Evolutionary conservation across 2,329 filamentous ascomycete genomes (phyloP), one percentile per base, ranked within the genome.

Genomic region (Trichoderma sp.): DNA sequence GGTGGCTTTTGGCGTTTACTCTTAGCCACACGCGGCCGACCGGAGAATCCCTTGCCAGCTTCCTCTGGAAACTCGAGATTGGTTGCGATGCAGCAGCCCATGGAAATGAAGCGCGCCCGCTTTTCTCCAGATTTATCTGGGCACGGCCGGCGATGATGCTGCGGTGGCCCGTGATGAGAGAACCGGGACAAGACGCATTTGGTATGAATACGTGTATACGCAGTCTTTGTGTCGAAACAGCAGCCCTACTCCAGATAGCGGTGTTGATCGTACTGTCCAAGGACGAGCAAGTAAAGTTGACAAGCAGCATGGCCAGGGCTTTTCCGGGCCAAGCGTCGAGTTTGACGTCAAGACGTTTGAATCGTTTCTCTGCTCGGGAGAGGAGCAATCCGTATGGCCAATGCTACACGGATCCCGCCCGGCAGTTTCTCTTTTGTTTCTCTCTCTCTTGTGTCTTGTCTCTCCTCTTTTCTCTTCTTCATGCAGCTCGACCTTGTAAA

Each of bases 61-160:
- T 43, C 8, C 39, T 7, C 5, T 21, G 10, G 34, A n/a, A 43
- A n/a, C n/a, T 26, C 10, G 56, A 43, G 56, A 43, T 39, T 32
- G 13, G 30, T n/a, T 21, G 51, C 14, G 26, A 34, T 55, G 43
- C 18, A 65, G n/a, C 30, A 65, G 14, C 30, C n/a, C 13, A 26
- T 56, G 5, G 52, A 49, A 58, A 58, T 58, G 52, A 58, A 52
- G 14, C 18, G 54, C 32, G 39, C 54, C 54, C 63, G 63, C 28
- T 58, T 64, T 55, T 55, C 18, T 56, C 52, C 51, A 51, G n/a
- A 24, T 65, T 43, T 28, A 18, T 18, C 26, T 37, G n/a, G 18
- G 32, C 32, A 13, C 18, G 46, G 21, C 30, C n/a, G 37, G n/a
- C 49, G 24, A 24, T 18, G 61, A 58, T 28, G 7, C 43, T 16